Base-by-base conservation (phyloP, 371 early-diverging fungal genomes). In the Circinella umbellata region DNA sequence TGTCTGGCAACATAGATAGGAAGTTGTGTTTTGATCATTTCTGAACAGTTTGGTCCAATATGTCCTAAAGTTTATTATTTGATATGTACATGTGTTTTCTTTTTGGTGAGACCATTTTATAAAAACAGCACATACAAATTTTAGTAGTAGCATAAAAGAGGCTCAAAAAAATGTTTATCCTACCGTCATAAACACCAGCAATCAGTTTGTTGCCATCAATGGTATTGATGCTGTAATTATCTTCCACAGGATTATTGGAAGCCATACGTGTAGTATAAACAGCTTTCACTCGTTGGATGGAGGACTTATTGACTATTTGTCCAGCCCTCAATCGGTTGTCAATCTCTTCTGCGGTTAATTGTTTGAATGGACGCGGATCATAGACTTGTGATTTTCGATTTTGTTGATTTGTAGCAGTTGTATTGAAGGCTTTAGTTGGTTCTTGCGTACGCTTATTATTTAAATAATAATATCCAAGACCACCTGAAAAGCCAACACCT, bases 101-200 rank as follows among this genome's bases (percentile, higher is more conserved):
- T 27, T 27, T 2, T 27, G 27, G 27, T 27, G 27, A 27, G 27
- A 27, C 27, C 27, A 2, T 27, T 27, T 27, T 2, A 27, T 27
- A 27, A 27, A 27, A 27, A 27, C 42, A 9, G 6, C 42, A 42
- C 11, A 42, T 42, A 42, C 42, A 42, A 6, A 11, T 42, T 6
- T 0, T 42, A 11, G 42, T 8, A 18, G 27, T 27, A 27, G 27
- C 53, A 68, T 20, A 17, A 42, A 6, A 14, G 37, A 53, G 15
- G 57, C 57, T 10, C 57, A 34, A 7, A 18, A 5, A 7, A 27
- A 57, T 3, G 1, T 3, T 13, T 10, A 20, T 27, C 42, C 66
- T 75, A 82, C 85, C 85, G 68, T 85, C 85, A 68, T 81, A 85
- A 15, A 85, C 83, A 66, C 85, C 85, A 20, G 81, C 82, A 66